Evolutionary conservation across 371 early-diverging fungal genomes (phyloP).

Genomic region (Umbelopsis sp.): DNA sequence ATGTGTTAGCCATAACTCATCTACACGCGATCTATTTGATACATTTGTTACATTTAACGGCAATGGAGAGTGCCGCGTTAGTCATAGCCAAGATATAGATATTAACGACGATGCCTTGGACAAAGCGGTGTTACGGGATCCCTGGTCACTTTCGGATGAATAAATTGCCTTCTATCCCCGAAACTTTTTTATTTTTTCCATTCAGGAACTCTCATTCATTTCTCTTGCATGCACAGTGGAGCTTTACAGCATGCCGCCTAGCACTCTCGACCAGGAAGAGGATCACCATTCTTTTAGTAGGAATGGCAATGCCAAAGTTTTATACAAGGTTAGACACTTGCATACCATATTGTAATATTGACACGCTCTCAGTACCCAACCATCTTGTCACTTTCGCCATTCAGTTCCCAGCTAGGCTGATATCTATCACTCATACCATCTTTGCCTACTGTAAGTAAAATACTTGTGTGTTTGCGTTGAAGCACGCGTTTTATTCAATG

Average conservation of each 20-base stretch:
- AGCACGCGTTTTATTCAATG: background rate
- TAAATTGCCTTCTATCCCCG: background rate
- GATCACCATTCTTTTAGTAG: background rate
- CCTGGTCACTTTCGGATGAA: slow-evolving; percentile 7
- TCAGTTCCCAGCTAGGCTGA: slow-evolving; percentile 63
- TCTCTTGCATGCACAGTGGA: background rate
- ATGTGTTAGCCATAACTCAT: slow-evolving; percentile 69
- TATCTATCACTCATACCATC: slow-evolving; percentile 67
- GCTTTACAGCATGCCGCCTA: slow-evolving; percentile 6
- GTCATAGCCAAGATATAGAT: slow-evolving; percentile 6
- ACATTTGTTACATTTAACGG: slow-evolving; percentile 50
- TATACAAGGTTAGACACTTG: background rate
- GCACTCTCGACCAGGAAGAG: background rate
- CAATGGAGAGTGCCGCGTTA: slow-evolving; percentile 38
- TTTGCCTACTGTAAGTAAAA: slow-evolving; percentile 65
- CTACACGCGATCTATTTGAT: slow-evolving; percentile 52
- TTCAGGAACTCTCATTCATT: slow-evolving; percentile 6
- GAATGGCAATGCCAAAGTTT: background rate
- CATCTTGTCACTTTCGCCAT: background rate
- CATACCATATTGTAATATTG: background rate
- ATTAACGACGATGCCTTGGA: slow-evolving; percentile 3
- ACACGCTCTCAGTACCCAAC: background rate
- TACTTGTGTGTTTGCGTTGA: no score
- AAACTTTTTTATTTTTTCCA: background rate
- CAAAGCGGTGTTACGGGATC: background rate